Evolutionary conservation across 371 early-diverging fungal species (phyloP), one percentile per base, ranked within the genome.

Genomic region (Mucor piriformis): DNA sequence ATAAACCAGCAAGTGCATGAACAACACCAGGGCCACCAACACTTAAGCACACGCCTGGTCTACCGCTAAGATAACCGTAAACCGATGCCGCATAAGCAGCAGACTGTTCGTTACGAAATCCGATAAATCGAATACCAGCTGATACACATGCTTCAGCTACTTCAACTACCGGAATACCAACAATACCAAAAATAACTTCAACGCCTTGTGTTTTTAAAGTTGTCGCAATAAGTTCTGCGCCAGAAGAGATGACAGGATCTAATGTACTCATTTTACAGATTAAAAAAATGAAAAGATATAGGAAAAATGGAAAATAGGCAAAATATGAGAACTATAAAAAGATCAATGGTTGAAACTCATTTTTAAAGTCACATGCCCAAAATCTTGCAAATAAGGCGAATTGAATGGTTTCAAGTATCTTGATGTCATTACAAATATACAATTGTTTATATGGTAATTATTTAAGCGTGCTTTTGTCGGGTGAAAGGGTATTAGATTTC

Each of bases 1-100:
- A 73, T 2, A 92, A 18, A 29, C 93, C 93, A 0, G 92, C 86
- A 47, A 92, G 67, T 1, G 77, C 90, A 75, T 92, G 91, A 23
- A 92, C 83, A 1, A 91, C 86, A 29, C 93, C 93, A 0, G 93
- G 93, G 1, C 93, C 93, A 4, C 89, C 88, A 12, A 92, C 93
- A 1, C 82, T 85, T 8, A 92, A 64, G 43, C 92, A 91, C 0
- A 91, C 88, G 34, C 91, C 93, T 11, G 91, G 90, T 51, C 72
- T 64, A 8, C 87, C 86, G 27, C 78, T 85, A 51, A 92, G 67
- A 58, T 77, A 92, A 7, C 83, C 91, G 72, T 85, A 86, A 4
- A 83, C 84, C 3, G 85, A 81, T 18, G 91, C 92, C 18, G 92
- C 91, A 69, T 90, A 92, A 55, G 86, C 83, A 27, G 90, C 89